Conservation (phyloP, 139 green algal genomes). For the Asterochloris erici region DNA sequence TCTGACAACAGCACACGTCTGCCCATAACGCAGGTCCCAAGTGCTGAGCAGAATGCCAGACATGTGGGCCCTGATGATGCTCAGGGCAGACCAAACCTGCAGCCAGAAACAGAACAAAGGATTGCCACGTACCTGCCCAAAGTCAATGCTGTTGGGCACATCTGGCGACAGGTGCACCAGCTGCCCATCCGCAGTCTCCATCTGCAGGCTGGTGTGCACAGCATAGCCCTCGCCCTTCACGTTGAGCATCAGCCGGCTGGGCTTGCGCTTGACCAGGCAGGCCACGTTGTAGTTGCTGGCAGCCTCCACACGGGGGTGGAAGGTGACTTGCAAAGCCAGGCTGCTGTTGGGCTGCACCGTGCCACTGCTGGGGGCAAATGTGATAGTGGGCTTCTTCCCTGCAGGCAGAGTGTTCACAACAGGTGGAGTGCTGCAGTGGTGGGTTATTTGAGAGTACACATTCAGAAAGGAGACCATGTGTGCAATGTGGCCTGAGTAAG, state of each 20-base stretch:
- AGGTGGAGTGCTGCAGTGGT: too few relatives aligned
- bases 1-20: too few relatives aligned
- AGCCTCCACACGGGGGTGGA: conserved; percentile 47
- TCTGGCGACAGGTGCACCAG: conserved; percentile 39
- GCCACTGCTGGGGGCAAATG: conserved; percentile 54
- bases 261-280: conserved; percentile 65
- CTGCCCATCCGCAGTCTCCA: conserved; percentile 52
- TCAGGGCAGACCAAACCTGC: too few relatives aligned
- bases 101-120: too few relatives aligned
- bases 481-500: too few relatives aligned
- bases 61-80: too few relatives aligned
- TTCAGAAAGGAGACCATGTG: too few relatives aligned
- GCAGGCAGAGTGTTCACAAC: background rate
- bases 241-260: conserved; percentile 63
- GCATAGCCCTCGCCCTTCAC: conserved; percentile 79
- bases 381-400: conserved; percentile 39
- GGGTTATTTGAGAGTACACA: too few relatives aligned
- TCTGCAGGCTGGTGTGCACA: conserved; percentile 56
- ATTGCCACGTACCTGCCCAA: conserved; percentile 54
- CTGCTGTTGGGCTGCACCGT: conserved; percentile 47
- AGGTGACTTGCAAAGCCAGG: conserved; percentile 48
- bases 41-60: too few relatives aligned
- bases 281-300: conserved; percentile 74
- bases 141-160: conserved; percentile 60
- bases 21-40: too few relatives aligned